These are phyloP conservation scores for Beauveria scarabaeidicola DNA, from an alignment of 2,329 filamentous ascomycete genomes.

Conservation along the genomic window DNA sequence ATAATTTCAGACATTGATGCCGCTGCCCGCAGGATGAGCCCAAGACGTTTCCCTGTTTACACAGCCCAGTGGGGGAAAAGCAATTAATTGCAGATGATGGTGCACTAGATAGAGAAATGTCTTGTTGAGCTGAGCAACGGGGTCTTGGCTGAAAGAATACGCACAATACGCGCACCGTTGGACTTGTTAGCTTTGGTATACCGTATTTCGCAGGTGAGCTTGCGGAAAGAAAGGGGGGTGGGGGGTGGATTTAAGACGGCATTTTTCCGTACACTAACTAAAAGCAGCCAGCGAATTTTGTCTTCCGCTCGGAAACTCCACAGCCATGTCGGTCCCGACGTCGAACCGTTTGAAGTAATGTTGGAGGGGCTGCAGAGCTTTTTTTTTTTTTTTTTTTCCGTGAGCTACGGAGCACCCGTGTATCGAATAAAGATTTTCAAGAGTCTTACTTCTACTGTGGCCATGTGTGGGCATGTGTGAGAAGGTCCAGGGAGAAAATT, in stretches of 20 bases:
- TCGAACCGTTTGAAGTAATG: too few relatives aligned
- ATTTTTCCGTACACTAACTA: not conserved
- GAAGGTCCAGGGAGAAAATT: too few relatives aligned
- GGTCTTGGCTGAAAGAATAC: not conserved
- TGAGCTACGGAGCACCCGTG: too few relatives aligned
- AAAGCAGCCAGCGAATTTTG: not conserved
- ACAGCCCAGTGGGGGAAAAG: not conserved
- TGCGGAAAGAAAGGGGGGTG: not conserved
- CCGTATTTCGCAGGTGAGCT: not conserved
- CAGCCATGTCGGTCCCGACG: slow-evolving; percentile 4
- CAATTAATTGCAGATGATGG: not conserved
- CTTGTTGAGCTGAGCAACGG: not conserved
- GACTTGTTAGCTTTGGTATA: not conserved
- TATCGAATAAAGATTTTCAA: too few relatives aligned
- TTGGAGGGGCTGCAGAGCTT: too few relatives aligned
- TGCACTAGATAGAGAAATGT: not conserved
- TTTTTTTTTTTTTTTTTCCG: too few relatives aligned
- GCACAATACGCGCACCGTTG: slow-evolving; percentile 6
- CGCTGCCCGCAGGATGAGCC: not conserved
- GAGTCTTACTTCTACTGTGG: too few relatives aligned
- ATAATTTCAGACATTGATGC: not conserved
- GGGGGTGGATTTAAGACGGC: slow-evolving; percentile 1
- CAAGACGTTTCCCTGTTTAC: not conserved
- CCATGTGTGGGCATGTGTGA: too few relatives aligned
- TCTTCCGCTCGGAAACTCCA: not conserved